phyloP scores from a whole-genome alignment of 495 filamentous ascomycete species.

The Neurospora discreta region DNA sequence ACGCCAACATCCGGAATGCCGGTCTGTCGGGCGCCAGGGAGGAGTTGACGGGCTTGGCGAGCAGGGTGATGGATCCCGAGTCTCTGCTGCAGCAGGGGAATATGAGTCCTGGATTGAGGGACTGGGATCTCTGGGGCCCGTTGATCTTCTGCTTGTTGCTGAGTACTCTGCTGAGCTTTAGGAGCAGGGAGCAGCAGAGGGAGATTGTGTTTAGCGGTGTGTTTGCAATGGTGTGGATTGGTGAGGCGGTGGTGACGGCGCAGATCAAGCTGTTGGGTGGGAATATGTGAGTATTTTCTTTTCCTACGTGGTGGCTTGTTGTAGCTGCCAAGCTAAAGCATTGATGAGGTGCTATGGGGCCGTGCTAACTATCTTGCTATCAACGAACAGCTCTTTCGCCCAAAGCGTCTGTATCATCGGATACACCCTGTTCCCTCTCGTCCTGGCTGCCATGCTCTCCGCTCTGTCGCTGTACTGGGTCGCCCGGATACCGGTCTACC shows the following conservation, averaged over 20 bases:
- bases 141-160: slow-evolving; percentile 85
- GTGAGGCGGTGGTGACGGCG: slow-evolving; percentile 91
- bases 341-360: neutral
- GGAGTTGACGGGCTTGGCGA: slow-evolving; percentile 25
- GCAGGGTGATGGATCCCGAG: slow-evolving; percentile 30
- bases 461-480: slow-evolving; percentile 67
- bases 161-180: slow-evolving; percentile 71
- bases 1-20: slow-evolving; percentile 36
- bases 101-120: slow-evolving; percentile 77
- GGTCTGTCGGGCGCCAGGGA: slow-evolving; percentile 29
- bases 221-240: slow-evolving; percentile 93
- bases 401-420: slow-evolving; percentile 96
- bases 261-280: slow-evolving; percentile 97
- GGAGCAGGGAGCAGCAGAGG: slow-evolving; percentile 63
- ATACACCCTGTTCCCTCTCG: slow-evolving; percentile 96
- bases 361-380: slow-evolving; percentile 3
- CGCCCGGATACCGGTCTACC: slow-evolving; percentile 77
- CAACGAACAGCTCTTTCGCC: slow-evolving; percentile 75
- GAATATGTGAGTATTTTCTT: slow-evolving; percentile 66
- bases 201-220: slow-evolving; percentile 87
- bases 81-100: slow-evolving; percentile 57
- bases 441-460: slow-evolving; percentile 83
- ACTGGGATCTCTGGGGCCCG: slow-evolving; percentile 98
- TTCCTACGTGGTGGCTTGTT: neutral
- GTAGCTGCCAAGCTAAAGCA: neutral